Percentiles rank a stretch among this genome's conserved stretches.
These are phyloP conservation scores for Tylopilus subfusipes DNA, from an alignment of 768 basidiomycete genomes.

Conservation along the genomic window DNA sequence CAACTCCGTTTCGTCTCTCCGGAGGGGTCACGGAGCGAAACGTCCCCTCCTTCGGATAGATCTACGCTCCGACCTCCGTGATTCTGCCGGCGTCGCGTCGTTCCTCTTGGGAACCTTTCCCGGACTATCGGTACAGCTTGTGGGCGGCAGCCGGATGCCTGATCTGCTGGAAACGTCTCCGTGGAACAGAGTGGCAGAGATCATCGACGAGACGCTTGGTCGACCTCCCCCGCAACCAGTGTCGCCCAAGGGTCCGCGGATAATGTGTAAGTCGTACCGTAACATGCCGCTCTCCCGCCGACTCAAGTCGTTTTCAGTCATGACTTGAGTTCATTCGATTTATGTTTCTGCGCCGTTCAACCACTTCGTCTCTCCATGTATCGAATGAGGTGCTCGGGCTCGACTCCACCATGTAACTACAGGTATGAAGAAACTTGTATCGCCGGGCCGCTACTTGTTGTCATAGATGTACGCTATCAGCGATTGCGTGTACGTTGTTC, in stretches of 20 bases:
- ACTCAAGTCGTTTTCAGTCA: not conserved
- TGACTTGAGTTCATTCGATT: slow-evolving; percentile 2
- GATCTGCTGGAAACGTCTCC: slow-evolving; percentile 16
- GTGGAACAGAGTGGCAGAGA: slow-evolving; percentile 22
- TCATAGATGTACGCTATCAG: too few species aligned
- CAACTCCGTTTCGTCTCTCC: not conserved
- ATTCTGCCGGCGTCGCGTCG: slow-evolving; percentile 12
- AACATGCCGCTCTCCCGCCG: not conserved
- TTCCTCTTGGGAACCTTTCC: slow-evolving; percentile 17
- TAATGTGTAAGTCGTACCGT: slow-evolving; percentile 16
- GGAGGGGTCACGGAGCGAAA: slow-evolving; percentile 5
- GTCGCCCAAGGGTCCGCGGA: slow-evolving; percentile 2
- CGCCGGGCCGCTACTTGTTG: too few species aligned
- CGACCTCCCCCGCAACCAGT: slow-evolving; percentile 8
- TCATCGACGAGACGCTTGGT: slow-evolving; percentile 14
- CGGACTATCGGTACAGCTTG: slow-evolving; percentile 6
- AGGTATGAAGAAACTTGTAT: too few species aligned
- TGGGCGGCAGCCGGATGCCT: not conserved
- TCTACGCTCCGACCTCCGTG: slow-evolving; percentile 17
- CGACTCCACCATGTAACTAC: too few species aligned
- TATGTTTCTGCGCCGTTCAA: too few species aligned
- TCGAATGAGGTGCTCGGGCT: too few species aligned
- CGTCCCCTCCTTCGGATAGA: slow-evolving; percentile 9
- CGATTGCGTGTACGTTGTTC: too few species aligned
- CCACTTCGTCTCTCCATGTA: too few species aligned